Base-by-base conservation (phyloP, 768 basidiomycete species). In the Chalciporus pseudorubinellus region DNA sequence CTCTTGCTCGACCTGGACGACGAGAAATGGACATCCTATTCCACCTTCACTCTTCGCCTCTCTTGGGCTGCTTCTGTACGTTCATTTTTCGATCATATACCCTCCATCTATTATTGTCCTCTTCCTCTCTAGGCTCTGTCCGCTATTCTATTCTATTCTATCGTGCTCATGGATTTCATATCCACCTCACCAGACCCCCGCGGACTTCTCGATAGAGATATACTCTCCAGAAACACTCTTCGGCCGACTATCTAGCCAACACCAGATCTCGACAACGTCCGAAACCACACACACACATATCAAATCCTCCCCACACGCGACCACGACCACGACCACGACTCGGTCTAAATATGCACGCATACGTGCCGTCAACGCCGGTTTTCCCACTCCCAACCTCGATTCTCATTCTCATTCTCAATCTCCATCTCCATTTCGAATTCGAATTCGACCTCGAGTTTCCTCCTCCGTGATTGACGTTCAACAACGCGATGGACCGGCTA, bases 21-120 rank as follows among this genome's bases (percentile, higher is more conserved):
- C 52, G 55, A 58, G 14, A 57, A 48, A 22, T 82, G 81, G 79
- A 61, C 50, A 7, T 51, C 62, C 6, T 73, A 75, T 59, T 52
- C 66, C 31, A 72, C 74, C 21, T 82, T 79, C 55, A 80, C 81
- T 2, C 68, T 83, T 34, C 72, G 81, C 39, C 42, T 77, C 11
- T 83, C 81, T 24, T 83, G 79, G 79, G 73, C 80, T 42, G 81
- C 81, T 46, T 77, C 72, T 16, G 81, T 83, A 58, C 58, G 80
- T 74, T 45, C 22, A 6, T 36, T 18, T 21, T 40, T 20, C 20
- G 5, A 20, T 20, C 26, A 26, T 19, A n/a, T 31, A 31, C 12
- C 13, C n/a, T n/a, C 34, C 34, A 36, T 36, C 34, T 6, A 5
- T n/a, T 16, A n/a, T n/a, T 14, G 16, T 16, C n/a, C 16, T 8